phyloP scores from a whole-genome alignment of 164 flowering plant species.

The Vitis amurensis region DNA sequence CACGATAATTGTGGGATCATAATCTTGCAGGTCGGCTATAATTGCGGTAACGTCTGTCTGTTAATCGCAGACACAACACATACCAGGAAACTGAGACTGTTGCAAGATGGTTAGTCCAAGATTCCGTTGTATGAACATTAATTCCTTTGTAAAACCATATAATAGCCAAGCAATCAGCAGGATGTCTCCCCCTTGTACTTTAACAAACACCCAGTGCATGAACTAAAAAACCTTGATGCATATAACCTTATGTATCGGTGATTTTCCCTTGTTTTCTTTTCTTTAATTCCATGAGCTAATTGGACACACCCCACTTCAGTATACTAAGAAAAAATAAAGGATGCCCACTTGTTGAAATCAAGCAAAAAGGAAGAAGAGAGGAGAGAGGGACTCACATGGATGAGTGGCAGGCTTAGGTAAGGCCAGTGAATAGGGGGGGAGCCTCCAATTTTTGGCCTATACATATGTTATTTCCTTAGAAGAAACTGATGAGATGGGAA shows the following conservation, averaged over 20 bases:
- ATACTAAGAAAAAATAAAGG: too few species aligned
- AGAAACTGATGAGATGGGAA: slow-evolving; percentile 6
- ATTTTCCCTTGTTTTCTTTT: too few species aligned
- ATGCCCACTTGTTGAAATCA: not conserved
- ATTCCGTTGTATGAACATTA: slow-evolving; percentile 32
- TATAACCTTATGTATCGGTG: not conserved
- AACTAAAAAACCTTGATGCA: not conserved
- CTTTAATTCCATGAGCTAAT: not conserved
- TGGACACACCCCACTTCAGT: slow-evolving; percentile 2
- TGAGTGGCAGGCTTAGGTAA: slow-evolving; percentile 4
- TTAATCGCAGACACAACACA: slow-evolving; percentile 33
- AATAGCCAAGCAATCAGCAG: not conserved
- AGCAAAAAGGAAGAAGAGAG: not conserved
- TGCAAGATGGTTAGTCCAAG: slow-evolving; percentile 13
- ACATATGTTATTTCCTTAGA: not conserved
- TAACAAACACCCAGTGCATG: not conserved
- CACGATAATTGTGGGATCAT: slow-evolving; percentile 30
- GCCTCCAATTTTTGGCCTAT: slow-evolving; percentile 12
- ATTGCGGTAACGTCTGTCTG: slow-evolving; percentile 42
- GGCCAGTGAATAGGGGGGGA: slow-evolving; percentile 5
- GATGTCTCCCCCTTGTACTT: slow-evolving; percentile 16
- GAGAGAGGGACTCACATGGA: slow-evolving; percentile 24
- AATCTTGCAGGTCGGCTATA: slow-evolving; percentile 36
- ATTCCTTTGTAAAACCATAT: slow-evolving; percentile 16
- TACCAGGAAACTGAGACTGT: slow-evolving; percentile 17